Evolutionary conservation across 495 filamentous ascomycete genomes (phyloP), one percentile per base, ranked within the genome.

Genomic region (Tuber magnatum): DNA sequence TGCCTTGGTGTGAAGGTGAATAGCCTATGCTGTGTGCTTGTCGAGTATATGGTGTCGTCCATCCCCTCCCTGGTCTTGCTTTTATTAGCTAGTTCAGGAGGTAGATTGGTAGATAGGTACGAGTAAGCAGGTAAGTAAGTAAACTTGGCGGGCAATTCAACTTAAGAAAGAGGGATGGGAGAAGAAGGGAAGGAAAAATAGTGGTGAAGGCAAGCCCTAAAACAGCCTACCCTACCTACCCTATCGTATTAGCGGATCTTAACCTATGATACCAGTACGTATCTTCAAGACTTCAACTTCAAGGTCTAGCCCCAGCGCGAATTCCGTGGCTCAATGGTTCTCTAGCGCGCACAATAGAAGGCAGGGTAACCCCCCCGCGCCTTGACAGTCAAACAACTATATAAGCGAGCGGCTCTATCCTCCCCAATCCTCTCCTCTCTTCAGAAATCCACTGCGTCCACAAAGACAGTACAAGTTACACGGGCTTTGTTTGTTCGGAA

Each of bases 41-140:
- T 86, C n/a, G 92, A 92, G 85, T 98, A 99, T 70, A 94, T 86
- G 76, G 92, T 91, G 83, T 99, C 95, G 87, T 99, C 95, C 82
- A 87, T 80, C 32, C 44, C 28, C 16, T 35, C 28, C 28, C 10
- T 35, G 56, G 3, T 65, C 28, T 20, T 18, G 56, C 16, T 7
- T 28, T 65, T 32, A 35, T 35, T 18, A 12, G 14, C 28, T 35
- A 12, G 28, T 20, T 65, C 56, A n/a, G 3, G n/a, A 28, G 56
- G 56, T 65, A 35, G 56, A 65, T 35, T 7, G 4, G 28, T 35
- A 61, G 28, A 35, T 65, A 0, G 28, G 56, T 40, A 7, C 39
- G 39, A n/a, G 39, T 7, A 7, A 7, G 39, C 39, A 7, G 39
- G 4, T 35, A 0, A 14, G 56, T 2, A 35, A 28, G 56, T 35